phyloP scores from a whole-genome alignment of 2,329 filamentous ascomycete genomes.

The Neonectria punicea region DNA sequence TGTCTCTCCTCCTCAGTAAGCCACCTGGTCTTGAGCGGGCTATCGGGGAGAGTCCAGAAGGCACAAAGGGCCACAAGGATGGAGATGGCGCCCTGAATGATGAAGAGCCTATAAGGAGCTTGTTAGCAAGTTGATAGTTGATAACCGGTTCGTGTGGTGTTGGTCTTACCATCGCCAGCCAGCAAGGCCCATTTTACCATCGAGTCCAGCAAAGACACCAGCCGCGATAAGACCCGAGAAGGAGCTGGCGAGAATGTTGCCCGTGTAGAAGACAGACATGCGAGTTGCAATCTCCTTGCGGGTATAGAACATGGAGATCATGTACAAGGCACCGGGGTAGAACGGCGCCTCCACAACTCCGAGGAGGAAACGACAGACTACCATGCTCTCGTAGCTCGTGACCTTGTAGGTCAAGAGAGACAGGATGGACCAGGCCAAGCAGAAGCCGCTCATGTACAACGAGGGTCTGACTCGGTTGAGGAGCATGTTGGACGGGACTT shows the following conservation, averaged over 20 bases:
- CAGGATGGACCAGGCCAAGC: conserved; percentile 53
- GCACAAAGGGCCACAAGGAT: conserved; percentile 45
- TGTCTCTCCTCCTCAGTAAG: conserved; percentile 52
- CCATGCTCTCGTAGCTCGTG: conserved; percentile 53
- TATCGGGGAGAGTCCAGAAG: conserved; percentile 50
- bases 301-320: conserved; percentile 66
- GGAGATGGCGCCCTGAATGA: conserved; percentile 43
- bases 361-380: conserved; percentile 54
- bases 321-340: conserved; percentile 49
- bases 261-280: conserved; percentile 58
- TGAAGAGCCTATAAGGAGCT: conserved; percentile 36
- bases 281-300: conserved; percentile 57
- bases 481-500: conserved; percentile 55
- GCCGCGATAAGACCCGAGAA: conserved; percentile 59
- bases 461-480: conserved; percentile 55
- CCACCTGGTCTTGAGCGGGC: conserved; percentile 52
- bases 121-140: not conserved
- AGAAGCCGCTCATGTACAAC: conserved; percentile 55
- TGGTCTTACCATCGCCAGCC: conserved; percentile 46
- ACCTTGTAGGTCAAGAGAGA: conserved; percentile 53
- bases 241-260: conserved; percentile 49
- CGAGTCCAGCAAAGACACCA: conserved; percentile 50
- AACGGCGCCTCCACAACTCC: conserved; percentile 56
- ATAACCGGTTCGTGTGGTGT: not conserved
- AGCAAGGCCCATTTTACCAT: conserved; percentile 38